Base-by-base conservation (phyloP, 2,329 filamentous ascomycete genomes). In the Trematosphaeria pertusa region DNA sequence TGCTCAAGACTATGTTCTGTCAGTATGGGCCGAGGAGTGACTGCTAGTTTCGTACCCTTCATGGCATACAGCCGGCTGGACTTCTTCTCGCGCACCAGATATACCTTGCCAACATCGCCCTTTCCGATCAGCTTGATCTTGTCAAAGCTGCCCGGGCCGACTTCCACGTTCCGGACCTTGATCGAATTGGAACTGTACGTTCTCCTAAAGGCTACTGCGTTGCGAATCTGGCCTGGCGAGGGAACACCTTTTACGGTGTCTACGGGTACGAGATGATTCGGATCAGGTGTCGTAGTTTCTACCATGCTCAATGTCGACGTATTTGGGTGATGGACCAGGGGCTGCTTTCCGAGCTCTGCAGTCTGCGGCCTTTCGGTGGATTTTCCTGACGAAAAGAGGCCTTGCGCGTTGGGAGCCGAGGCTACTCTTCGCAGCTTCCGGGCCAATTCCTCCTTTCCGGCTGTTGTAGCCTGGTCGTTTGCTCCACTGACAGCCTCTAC, bases 81-180 rank as follows among this genome's bases (percentile, higher is more conserved):
- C 83, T 97, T 97, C 84, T 99, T 99, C 75, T 99, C 94, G 59
- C 91, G 84, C 40, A 99, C 94, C 59, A 99, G 78, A 70, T 99
- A 99, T 1, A 99, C 94, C 78, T 99, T 99, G 52, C 94, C 94
- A 18, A 99, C 94, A 73, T 99, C 94, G 48, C 94, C 94, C 78
- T 99, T 99, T 46, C 94, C 94, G 67, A 99, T 97, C 75, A 99
- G 82, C 74, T 99, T 99, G 75, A 99, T 97, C 83, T 99, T 99
- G 80, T 99, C 94, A 65, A 99, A 99, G 71, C 93, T 97, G 53
- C 89, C 82, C 0, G 94, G 94, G 0, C 91, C 89, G 26, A 99
- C 94, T 75, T 99, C 94, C 37, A 99, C 94, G 70, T 96, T 91
- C 63, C 94, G 85, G 58, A 97, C 90, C 76, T 99, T 99, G 80